Conservation (phyloP, 495 filamentous ascomycete species). For the Clohesyomyces aquaticus region DNA sequence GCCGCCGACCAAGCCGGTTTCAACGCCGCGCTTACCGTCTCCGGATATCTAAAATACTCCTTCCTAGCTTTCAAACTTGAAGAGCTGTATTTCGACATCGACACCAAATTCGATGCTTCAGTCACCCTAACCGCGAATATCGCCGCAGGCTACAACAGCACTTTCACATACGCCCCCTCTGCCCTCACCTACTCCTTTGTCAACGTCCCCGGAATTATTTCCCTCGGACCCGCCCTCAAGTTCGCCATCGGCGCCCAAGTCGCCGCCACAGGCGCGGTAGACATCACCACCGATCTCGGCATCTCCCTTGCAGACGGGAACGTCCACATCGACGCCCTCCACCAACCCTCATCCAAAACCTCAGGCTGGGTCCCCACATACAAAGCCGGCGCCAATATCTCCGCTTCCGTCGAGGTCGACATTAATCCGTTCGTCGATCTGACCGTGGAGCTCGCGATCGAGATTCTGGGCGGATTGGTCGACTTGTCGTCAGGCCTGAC, state of each 20-base stretch:
- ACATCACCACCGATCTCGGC: not conserved
- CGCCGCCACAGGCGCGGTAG: not conserved
- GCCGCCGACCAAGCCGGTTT: not conserved
- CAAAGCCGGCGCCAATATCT: not conserved
- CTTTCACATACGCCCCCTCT: not conserved
- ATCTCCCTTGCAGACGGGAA: conserved; percentile 6
- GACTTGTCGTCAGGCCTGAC: not conserved
- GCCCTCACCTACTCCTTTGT: not conserved
- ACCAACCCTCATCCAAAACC: not conserved
- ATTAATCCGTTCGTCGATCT: not conserved
- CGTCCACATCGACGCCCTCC: not conserved
- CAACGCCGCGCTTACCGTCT: conserved; percentile 1
- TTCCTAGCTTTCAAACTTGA: conserved; percentile 1
- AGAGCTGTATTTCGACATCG: conserved; percentile 1
- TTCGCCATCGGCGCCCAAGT: not conserved
- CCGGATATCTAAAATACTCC: conserved; percentile 4
- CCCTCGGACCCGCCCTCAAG: not conserved
- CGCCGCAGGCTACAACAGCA: not conserved
- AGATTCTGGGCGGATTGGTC: conserved; percentile 3
- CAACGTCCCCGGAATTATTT: not conserved
- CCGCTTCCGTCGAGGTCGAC: not conserved
- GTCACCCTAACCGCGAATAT: not conserved
- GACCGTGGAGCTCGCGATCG: conserved; percentile 3
- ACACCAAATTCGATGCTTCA: conserved; percentile 3
- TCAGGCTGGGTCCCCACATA: conserved; percentile 5